These are phyloP conservation scores for Dryas octopetala DNA, from an alignment of 306 rosid species.

Conservation along the genomic window DNA sequence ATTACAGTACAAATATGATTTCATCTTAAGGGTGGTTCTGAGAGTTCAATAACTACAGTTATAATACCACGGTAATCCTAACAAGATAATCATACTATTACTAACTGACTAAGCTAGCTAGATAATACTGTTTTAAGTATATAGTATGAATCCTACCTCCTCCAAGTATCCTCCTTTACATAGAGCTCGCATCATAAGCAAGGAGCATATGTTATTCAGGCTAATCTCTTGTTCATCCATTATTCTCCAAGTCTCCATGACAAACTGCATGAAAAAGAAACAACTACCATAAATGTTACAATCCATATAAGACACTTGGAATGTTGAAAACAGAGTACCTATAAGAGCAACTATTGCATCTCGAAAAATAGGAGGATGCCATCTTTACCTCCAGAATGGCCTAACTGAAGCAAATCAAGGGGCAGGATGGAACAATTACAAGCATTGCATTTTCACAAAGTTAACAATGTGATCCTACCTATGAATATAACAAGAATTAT, in stretches of 20 bases:
- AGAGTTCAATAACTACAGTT: neutral
- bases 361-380: neutral
- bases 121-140: neutral
- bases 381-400: neutral
- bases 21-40: neutral
- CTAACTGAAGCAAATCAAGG: neutral
- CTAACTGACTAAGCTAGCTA: neutral
- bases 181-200: slow-evolving; percentile 60
- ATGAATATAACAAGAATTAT: neutral
- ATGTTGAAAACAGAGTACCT: slow-evolving; percentile 8
- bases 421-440: neutral
- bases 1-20: neutral
- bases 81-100: neutral
- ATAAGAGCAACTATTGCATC: neutral
- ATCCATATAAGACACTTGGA: slow-evolving; percentile 2
- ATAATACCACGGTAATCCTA: neutral
- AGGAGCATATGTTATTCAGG: slow-evolving; percentile 43
- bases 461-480: neutral
- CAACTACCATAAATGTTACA: slow-evolving; percentile 16
- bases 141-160: slow-evolving; percentile 48
- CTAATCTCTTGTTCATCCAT: slow-evolving; percentile 61
- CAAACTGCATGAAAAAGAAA: slow-evolving; percentile 59
- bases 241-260: slow-evolving; percentile 72
- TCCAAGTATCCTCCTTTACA: slow-evolving; percentile 70
- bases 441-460: neutral